Evolutionary conservation across 345 rosid genomes (phyloP).

Genomic region (Crucihimalaya himalaica): DNA sequence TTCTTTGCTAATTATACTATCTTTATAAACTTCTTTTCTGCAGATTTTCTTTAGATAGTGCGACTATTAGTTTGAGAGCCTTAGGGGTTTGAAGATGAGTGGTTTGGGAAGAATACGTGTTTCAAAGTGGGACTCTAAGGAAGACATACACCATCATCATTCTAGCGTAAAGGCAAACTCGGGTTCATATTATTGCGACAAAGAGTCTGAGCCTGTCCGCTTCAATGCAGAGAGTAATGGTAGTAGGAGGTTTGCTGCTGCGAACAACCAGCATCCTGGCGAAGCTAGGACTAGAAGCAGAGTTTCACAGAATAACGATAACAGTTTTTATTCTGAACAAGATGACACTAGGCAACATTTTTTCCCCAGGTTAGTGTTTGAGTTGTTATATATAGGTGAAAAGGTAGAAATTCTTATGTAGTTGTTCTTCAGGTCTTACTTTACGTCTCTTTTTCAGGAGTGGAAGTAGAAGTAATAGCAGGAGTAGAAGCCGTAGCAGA

Average conservation of each 20-base stretch:
- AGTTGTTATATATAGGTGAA: not conserved
- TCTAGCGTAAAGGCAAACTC: constrained; percentile 47
- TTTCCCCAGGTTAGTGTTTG: constrained; percentile 39
- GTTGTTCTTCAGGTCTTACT: not conserved
- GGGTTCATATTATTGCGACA: constrained; percentile 45
- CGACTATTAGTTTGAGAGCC: not conserved
- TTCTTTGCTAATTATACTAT: not conserved
- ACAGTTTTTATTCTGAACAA: constrained; percentile 26
- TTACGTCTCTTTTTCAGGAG: constrained; percentile 21
- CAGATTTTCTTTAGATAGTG: constrained; percentile 8
- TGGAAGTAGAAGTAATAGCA: constrained; percentile 52
- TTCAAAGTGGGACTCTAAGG: constrained; percentile 82
- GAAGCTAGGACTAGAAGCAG: constrained; percentile 59
- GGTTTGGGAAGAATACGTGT: constrained; percentile 55
- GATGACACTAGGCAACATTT: constrained; percentile 32
- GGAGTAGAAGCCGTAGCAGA: constrained; percentile 66
- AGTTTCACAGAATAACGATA: constrained; percentile 50
- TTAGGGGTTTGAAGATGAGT: constrained; percentile 50
- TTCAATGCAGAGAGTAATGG: constrained; percentile 47
- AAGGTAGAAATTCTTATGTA: constrained; percentile 2
- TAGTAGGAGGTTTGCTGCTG: constrained; percentile 50
- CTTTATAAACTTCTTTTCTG: not conserved
- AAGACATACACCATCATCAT: constrained; percentile 50
- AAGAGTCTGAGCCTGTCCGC: constrained; percentile 50
- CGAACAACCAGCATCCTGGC: constrained; percentile 33